These are phyloP conservation scores for Phytophthora syringae DNA, from an alignment of 352 stramenopile species.

Conservation along the genomic window DNA sequence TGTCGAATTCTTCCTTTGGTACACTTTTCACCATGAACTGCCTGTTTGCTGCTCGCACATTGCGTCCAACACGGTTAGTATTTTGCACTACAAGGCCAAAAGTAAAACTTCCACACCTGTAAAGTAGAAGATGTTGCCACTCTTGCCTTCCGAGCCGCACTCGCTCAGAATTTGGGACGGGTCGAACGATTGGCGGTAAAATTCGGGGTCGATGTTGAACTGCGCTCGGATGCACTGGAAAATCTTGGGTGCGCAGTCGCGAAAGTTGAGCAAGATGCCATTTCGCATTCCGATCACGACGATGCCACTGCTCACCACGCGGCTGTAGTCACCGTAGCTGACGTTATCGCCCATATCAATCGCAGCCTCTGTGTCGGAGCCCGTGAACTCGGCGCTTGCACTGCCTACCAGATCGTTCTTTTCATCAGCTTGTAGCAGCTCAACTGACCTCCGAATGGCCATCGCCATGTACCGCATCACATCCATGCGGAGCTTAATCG, in stretches of 20 bases:
- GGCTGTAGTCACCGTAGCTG: slow-evolving; percentile 75
- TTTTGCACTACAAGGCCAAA: slow-evolving; percentile 15
- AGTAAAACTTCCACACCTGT: slow-evolving; percentile 39
- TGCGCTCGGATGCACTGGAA: slow-evolving; percentile 82
- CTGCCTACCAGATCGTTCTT: slow-evolving; percentile 29
- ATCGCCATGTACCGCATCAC: slow-evolving; percentile 90
- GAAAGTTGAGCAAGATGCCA: slow-evolving; percentile 67
- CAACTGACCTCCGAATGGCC: slow-evolving; percentile 80
- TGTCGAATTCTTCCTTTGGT: slow-evolving; percentile 86
- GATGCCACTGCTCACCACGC: slow-evolving; percentile 72
- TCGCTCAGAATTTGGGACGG: slow-evolving; percentile 74
- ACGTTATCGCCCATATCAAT: slow-evolving; percentile 21
- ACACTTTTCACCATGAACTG: slow-evolving; percentile 92
- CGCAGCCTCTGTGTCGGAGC: slow-evolving; percentile 27
- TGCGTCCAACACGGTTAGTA: slow-evolving; percentile 9
- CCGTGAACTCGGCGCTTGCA: slow-evolving; percentile 23
- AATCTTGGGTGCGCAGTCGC: slow-evolving; percentile 78
- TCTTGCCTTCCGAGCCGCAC: slow-evolving; percentile 84
- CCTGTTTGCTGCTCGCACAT: slow-evolving; percentile 63
- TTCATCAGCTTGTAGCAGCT: slow-evolving; percentile 48
- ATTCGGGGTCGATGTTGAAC: slow-evolving; percentile 72
- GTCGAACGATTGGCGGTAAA: slow-evolving; percentile 83
- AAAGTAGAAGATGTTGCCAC: slow-evolving; percentile 90
- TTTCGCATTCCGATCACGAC: slow-evolving; percentile 71
- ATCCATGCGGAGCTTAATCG: slow-evolving; percentile 82